Base-by-base conservation (phyloP, 306 rosid genomes). In the Dalbergia oliveri region DNA sequence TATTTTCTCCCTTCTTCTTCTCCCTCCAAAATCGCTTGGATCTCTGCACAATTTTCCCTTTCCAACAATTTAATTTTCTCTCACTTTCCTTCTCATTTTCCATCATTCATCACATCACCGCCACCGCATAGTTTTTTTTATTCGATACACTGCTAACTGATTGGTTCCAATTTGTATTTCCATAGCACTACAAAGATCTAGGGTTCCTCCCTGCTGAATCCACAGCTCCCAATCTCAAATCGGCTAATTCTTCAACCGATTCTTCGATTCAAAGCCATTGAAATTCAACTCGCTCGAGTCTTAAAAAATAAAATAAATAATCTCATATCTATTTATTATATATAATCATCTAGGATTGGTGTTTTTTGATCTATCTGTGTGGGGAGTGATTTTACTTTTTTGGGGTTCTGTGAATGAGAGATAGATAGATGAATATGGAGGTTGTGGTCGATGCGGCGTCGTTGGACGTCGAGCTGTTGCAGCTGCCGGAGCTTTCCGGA, bases 401-500 rank as follows among this genome's bases (percentile, higher is more conserved):
- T 21, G 23, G 78, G 80, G 54, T 71, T 18, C 21, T 68, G 85
- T 88, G 89, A 79, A 88, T 89, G 95, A 89, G 87, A 63, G 41
- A 47, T 47, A 47, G 23, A 10, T 86, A 84, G 74, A 91, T 90
- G 88, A 91, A 81, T 31, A 93, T 93, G 99, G 99, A 96, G 82
- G 93, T 90, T 78, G 88, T 78, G 73, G 69, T 75, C 77, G 98
- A 96, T 87, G 89, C 67, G 87, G 89, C 91, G 97, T 88, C 91
- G 58, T 88, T 93, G 80, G 97, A 96, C 84, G 91, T 94, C 72
- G 99, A 96, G 64, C 78, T 89, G 83, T 77, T 96, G 93, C 98
- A 91, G 93, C 94, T 96, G 15, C 82, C 84, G 4, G 99, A 96
- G 84, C 86, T 96, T 70, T 91, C 99, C 12, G 88, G 87, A 76